Conservation (phyloP, 306 rosid genomes). For the Trifolium fragiferum region DNA sequence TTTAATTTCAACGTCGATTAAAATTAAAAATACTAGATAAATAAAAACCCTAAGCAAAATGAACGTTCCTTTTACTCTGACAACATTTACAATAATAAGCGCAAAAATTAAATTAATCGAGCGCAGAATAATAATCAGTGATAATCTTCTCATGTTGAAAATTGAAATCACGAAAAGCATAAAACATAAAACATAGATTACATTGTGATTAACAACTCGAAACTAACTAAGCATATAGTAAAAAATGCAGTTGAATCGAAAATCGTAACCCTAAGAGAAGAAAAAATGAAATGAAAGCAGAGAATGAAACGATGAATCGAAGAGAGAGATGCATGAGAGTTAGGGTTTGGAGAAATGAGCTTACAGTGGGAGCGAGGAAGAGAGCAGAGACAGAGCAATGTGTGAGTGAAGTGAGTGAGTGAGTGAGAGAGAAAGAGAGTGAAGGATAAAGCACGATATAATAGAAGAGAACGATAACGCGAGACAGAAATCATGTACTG, state of each 20-base stretch:
- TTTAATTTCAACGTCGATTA: background rate
- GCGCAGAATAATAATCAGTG: constrained; percentile 7
- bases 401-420: constrained; percentile 21
- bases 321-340: background rate
- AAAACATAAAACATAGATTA: background rate
- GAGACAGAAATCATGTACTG: constrained; percentile 21
- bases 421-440: background rate
- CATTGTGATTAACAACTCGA: constrained; percentile 4
- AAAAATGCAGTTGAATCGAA: constrained; percentile 12
- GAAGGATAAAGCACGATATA: constrained; percentile 37
- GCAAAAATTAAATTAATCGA: constrained; percentile 11
- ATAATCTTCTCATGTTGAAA: background rate
- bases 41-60: constrained; percentile 31
- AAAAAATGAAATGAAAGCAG: background rate
- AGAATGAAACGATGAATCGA: constrained; percentile 4
- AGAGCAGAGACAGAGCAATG: constrained; percentile 36
- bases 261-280: constrained; percentile 42
- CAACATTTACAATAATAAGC: background rate
- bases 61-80: background rate
- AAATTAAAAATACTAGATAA: constrained; percentile 14
- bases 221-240: background rate
- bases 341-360: constrained; percentile 31
- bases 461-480: constrained; percentile 37
- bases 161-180: constrained; percentile 17
- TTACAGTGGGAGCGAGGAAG: constrained; percentile 39